Percentiles rank a stretch among this genome's conserved stretches.
These are phyloP conservation scores for Platismatia glauca DNA, from an alignment of 495 filamentous ascomycete species.

Conservation along the genomic window DNA sequence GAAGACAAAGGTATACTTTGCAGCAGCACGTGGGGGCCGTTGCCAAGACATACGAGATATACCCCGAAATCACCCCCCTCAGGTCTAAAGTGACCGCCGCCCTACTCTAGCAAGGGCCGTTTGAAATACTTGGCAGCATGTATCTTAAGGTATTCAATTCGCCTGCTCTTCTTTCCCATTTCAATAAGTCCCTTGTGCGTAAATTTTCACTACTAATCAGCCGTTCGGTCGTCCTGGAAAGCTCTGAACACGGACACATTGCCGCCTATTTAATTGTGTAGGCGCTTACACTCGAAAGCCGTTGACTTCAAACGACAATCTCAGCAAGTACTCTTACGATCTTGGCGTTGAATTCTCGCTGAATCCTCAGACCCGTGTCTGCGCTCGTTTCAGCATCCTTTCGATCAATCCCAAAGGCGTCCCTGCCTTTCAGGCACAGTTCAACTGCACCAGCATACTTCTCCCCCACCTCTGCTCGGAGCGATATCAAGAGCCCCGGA, in stretches of 20 bases:
- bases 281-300: too few species aligned
- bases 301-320: neutral
- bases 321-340: neutral
- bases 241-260: too few species aligned
- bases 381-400: constrained; percentile 1
- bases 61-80: too few species aligned
- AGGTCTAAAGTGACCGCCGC: too few species aligned
- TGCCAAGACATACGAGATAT: neutral
- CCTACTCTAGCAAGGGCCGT: too few species aligned
- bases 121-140: neutral
- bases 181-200: too few species aligned
- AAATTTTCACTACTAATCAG: too few species aligned
- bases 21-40: neutral
- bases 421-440: constrained; percentile 8
- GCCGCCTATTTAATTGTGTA: too few species aligned
- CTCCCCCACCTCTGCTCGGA: constrained; percentile 6
- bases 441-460: constrained; percentile 6
- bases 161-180: too few species aligned
- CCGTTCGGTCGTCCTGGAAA: too few species aligned
- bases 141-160: too few species aligned
- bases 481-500: neutral
- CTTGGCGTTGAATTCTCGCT: constrained; percentile 1
- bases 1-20: neutral
- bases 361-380: neutral
- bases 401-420: constrained; percentile 5